A percentile compares a stretch with the other conserved stretches of the same genome.
Conservation (phyloP, 1,139 yeast species). For the Pichia sp. region DNA sequence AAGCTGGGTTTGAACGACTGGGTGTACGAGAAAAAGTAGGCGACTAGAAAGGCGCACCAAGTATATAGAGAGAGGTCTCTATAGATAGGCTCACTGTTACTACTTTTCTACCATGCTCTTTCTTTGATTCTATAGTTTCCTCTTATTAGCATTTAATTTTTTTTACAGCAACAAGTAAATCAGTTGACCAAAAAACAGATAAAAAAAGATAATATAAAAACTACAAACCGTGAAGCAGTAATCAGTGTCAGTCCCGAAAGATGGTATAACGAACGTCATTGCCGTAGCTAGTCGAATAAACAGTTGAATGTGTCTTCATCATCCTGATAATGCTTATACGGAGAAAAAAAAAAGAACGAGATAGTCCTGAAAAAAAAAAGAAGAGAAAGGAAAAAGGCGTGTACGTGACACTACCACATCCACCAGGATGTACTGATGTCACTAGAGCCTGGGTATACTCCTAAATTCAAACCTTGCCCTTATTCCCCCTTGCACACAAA, state of each 20-base stretch:
- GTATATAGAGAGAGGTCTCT: slow-evolving; percentile 4
- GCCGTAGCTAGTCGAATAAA: slow-evolving; percentile 77
- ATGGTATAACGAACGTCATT: slow-evolving; percentile 93
- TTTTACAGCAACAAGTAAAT: not conserved
- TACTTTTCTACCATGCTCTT: not conserved
- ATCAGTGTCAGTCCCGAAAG: slow-evolving; percentile 63
- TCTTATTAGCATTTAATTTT: not conserved
- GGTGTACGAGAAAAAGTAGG: slow-evolving; percentile 38
- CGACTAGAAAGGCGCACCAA: not conserved
- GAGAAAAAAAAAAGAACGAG: not conserved
- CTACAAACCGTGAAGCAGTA: not conserved
- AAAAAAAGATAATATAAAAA: not conserved
- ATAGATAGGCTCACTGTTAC: not conserved
- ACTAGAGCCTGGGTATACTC: not conserved
- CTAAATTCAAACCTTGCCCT: too few species aligned
- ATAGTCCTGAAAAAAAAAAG: not conserved
- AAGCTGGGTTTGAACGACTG: slow-evolving; percentile 89
- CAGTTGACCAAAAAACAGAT: not conserved
- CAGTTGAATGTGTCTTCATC: slow-evolving; percentile 23
- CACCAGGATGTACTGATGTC: not conserved
- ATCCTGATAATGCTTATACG: slow-evolving; percentile 8
- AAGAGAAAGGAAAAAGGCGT: too few species aligned
- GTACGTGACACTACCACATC: not conserved
- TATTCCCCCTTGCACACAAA: too few species aligned
- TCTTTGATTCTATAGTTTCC: not conserved